Percentiles rank a stretch among this genome's conserved stretches.
Evolutionary conservation across 257 asterid species (phyloP).

Genomic region (Solanum etuberosum): DNA sequence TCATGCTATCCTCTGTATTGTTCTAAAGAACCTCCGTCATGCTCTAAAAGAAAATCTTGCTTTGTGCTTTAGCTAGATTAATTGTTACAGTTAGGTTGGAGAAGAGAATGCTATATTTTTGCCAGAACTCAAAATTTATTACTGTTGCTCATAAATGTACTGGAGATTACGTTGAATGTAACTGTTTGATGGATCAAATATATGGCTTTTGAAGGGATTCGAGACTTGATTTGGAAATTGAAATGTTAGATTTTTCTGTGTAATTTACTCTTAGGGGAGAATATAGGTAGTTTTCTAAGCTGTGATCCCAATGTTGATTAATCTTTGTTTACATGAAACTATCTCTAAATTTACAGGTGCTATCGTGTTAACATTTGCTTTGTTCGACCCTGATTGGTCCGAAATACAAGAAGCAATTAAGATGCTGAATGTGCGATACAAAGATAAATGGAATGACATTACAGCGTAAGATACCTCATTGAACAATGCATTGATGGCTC

Average conservation of each 20-base stretch:
- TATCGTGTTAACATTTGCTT: constrained; percentile 37
- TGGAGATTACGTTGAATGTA: neutral
- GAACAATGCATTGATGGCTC: neutral
- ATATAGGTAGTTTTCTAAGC: neutral
- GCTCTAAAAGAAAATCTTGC: neutral
- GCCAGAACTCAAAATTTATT: neutral
- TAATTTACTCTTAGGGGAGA: neutral
- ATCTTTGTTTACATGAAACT: constrained; percentile 1
- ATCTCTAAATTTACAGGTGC: constrained; percentile 25
- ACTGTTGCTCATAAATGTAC: neutral
- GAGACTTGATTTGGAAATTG: neutral
- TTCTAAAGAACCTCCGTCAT: neutral
- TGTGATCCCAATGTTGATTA: neutral
- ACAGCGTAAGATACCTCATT: constrained; percentile 23
- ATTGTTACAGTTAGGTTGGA: neutral
- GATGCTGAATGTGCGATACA: constrained; percentile 47
- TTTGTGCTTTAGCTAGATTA: neutral
- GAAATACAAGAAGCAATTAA: constrained; percentile 41
- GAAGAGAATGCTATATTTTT: neutral
- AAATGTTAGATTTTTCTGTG: neutral
- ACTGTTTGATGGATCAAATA: neutral
- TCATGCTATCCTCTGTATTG: neutral
- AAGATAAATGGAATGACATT: constrained; percentile 38
- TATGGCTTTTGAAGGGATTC: neutral
- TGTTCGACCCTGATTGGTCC: constrained; percentile 45